Evolutionary conservation across 1,139 yeast genomes (phyloP).

Genomic region (Geotrichum siamense): DNA sequence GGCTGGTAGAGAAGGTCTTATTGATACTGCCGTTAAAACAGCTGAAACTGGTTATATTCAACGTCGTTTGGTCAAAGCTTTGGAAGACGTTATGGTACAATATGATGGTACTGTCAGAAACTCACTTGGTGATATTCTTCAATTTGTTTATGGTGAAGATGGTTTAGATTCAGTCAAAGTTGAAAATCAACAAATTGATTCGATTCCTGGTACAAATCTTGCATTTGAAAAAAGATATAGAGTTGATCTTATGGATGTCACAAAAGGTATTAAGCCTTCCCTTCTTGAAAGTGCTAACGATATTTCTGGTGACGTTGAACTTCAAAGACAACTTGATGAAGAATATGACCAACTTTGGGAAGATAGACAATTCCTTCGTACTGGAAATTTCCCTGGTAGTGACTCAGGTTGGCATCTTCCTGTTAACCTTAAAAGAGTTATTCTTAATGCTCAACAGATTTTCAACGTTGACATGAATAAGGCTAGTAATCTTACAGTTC

Average conservation of each 20-base stretch:
- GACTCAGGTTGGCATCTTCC: slow-evolving; percentile 98
- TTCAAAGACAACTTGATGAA: slow-evolving; percentile 73
- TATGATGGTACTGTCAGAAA: slow-evolving; percentile 98
- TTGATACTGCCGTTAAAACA: slow-evolving; percentile 97
- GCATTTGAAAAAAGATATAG: slow-evolving; percentile 79
- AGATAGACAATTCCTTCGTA: slow-evolving; percentile 77
- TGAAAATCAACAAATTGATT: slow-evolving; percentile 93
- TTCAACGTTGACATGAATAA: slow-evolving; percentile 88
- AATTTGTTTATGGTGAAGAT: slow-evolving; percentile 97
- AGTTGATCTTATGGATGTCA: slow-evolving; percentile 75
- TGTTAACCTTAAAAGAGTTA: slow-evolving; percentile 90
- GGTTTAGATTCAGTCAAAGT: slow-evolving; percentile 98
- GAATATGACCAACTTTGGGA: slow-evolving; percentile 70
- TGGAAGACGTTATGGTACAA: slow-evolving; percentile 98
- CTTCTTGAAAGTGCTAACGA: slow-evolving; percentile 84
- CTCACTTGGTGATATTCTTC: slow-evolving; percentile 92
- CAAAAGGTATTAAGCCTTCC: slow-evolving; percentile 56
- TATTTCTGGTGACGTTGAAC: slow-evolving; percentile 78
- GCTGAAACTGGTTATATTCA: slow-evolving; percentile 99
- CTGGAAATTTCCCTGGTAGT: slow-evolving; percentile 79
- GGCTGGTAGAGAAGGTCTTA: slow-evolving; percentile 99
- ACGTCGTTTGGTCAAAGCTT: slow-evolving; percentile 96
- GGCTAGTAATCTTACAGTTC: slow-evolving; percentile 82
- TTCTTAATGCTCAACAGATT: slow-evolving; percentile 95
- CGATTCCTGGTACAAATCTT: slow-evolving; percentile 86